phyloP scores from a whole-genome alignment of 768 basidiomycete genomes.

The Hericium coralloides region DNA sequence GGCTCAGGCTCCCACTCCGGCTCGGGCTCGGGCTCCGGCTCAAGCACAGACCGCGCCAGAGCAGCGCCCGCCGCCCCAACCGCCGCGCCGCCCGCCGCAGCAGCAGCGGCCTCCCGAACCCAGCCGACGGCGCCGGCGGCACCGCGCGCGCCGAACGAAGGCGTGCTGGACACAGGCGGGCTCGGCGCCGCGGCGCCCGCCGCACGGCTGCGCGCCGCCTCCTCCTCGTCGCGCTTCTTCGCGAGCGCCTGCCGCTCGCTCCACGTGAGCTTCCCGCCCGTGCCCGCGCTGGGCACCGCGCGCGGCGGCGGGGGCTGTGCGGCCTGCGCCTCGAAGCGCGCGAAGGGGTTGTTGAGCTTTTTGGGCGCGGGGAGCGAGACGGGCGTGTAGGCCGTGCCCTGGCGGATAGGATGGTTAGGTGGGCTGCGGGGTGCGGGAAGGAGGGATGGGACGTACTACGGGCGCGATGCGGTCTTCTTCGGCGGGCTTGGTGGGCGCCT shows the following conservation, averaged over 20 bases:
- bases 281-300: constrained; percentile 15
- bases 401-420: not conserved
- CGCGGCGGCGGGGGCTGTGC: constrained; percentile 17
- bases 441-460: constrained; percentile 25
- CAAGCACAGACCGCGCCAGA: not conserved
- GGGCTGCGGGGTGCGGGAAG: not conserved
- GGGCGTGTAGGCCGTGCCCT: constrained; percentile 80
- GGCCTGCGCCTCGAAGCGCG: constrained; percentile 38
- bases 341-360: constrained; percentile 81
- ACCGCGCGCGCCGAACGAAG: constrained; percentile 8
- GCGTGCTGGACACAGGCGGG: constrained; percentile 10
- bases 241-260: constrained; percentile 86
- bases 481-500: constrained; percentile 51
- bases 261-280: constrained; percentile 82
- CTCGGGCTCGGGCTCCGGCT: constrained; percentile 4
- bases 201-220: constrained; percentile 53
- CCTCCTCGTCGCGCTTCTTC: constrained; percentile 79
- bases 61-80: not conserved
- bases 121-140: constrained; percentile 2
- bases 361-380: constrained; percentile 79
- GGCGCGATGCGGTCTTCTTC: constrained; percentile 81
- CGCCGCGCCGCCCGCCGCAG: constrained; percentile 21
- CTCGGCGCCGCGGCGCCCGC: constrained; percentile 37
- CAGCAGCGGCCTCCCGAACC: constrained; percentile 24
- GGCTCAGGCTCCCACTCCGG: not conserved